Conservation (phyloP, 2,329 filamentous ascomycete species). For the Sporothrix dimorphospora region DNA sequence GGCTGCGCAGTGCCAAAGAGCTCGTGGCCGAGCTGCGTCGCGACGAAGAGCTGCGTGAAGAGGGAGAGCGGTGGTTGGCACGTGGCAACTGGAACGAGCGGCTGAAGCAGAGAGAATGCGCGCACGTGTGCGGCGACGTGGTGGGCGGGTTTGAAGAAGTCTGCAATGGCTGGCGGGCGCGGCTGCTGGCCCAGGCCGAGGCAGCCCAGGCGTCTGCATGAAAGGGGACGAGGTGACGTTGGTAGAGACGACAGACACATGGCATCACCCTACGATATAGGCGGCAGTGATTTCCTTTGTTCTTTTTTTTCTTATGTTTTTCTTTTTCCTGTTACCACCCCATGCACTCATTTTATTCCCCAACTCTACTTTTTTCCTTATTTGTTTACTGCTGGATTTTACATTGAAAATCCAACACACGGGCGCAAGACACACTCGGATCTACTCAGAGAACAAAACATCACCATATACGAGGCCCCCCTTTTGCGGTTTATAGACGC, state of each 20-base stretch:
- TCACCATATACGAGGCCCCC: neutral
- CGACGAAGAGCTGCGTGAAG: slow-evolving; percentile 80
- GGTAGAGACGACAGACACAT: neutral
- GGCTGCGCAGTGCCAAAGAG: slow-evolving; percentile 80
- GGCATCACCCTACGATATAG: neutral
- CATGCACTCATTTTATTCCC: slow-evolving; percentile 5
- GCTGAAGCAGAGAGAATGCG: slow-evolving; percentile 77
- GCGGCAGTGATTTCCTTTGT: neutral
- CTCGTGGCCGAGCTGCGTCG: slow-evolving; percentile 81
- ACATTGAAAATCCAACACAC: slow-evolving; percentile 7
- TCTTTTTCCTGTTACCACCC: neutral
- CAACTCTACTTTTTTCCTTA: slow-evolving; percentile 1
- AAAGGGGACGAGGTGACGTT: too few relatives aligned
- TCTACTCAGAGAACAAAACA: neutral
- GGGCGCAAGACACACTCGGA: slow-evolving; percentile 2
- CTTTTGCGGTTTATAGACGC: slow-evolving; percentile 1
- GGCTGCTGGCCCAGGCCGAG: slow-evolving; percentile 69
- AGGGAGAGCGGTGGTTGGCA: slow-evolving; percentile 80
- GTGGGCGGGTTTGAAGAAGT: slow-evolving; percentile 91
- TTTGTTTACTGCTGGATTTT: slow-evolving; percentile 4
- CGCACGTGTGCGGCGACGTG: slow-evolving; percentile 81
- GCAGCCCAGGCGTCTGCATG: slow-evolving; percentile 45
- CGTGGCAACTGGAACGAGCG: slow-evolving; percentile 82
- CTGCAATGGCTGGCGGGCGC: slow-evolving; percentile 80
- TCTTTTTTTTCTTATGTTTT: neutral